Evolutionary conservation across 257 asterid species (phyloP).

Genomic region (Coffea eugenioides): DNA sequence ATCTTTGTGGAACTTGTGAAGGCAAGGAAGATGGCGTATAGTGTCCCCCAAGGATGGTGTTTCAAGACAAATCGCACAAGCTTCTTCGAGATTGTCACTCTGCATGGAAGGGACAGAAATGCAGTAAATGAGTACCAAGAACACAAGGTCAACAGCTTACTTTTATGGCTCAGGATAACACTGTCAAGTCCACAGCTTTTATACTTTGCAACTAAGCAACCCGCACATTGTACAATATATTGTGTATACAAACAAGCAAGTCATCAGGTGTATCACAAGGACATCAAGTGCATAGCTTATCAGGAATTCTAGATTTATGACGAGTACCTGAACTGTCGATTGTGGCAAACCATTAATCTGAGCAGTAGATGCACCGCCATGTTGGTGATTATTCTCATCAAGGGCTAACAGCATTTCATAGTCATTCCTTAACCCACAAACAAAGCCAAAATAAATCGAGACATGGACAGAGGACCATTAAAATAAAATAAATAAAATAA

Average conservation of each 20-base stretch:
- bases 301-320: not conserved
- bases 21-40: slow-evolving; percentile 91
- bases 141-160: not conserved
- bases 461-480: not conserved
- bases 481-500: not conserved
- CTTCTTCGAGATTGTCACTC: slow-evolving; percentile 66
- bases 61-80: slow-evolving; percentile 88
- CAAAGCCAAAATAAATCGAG: slow-evolving; percentile 8
- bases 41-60: slow-evolving; percentile 69
- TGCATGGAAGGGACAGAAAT: slow-evolving; percentile 31
- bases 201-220: not conserved
- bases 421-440: slow-evolving; percentile 55
- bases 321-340: slow-evolving; percentile 74
- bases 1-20: slow-evolving; percentile 95
- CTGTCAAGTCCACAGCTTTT: not conserved
- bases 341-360: slow-evolving; percentile 80
- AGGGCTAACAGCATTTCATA: slow-evolving; percentile 91
- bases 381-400: slow-evolving; percentile 73
- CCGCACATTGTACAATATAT: not conserved
- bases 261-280: not conserved
- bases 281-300: not conserved
- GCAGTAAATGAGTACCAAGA: not conserved
- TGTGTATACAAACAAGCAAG: not conserved
- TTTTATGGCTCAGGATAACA: not conserved
- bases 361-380: slow-evolving; percentile 63